Conservation (phyloP, 176 grass and related monocot genomes). For the Phoenix dactylifera region DNA sequence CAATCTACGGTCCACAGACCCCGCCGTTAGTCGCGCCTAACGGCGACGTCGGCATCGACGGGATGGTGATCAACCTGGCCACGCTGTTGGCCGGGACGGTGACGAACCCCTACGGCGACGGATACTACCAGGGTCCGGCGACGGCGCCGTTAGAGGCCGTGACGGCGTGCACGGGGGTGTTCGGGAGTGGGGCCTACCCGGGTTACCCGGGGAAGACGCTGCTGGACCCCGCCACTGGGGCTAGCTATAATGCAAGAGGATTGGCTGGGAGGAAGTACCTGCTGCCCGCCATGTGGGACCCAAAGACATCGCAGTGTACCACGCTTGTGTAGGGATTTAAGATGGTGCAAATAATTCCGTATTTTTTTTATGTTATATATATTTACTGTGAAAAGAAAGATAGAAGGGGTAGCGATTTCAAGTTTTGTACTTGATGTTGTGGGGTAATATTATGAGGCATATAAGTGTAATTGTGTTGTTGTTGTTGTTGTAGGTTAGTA, state of each 20-base stretch:
- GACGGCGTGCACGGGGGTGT: slow-evolving; percentile 52
- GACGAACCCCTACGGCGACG: slow-evolving; percentile 62
- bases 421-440: no score
- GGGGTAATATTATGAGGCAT: no score
- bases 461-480: no score
- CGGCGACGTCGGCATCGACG: slow-evolving; percentile 62
- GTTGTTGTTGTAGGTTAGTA: no score
- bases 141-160: slow-evolving; percentile 60
- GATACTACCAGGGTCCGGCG: slow-evolving; percentile 49
- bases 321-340: slow-evolving; percentile 32
- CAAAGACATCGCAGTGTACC: slow-evolving; percentile 44
- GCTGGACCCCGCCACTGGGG: slow-evolving; percentile 41
- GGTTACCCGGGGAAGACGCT: slow-evolving; percentile 43
- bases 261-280: slow-evolving; percentile 34
- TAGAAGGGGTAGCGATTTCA: neutral
- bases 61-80: slow-evolving; percentile 55
- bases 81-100: slow-evolving; percentile 40
- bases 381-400: slow-evolving; percentile 9
- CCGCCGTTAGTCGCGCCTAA: slow-evolving; percentile 52
- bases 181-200: slow-evolving; percentile 49
- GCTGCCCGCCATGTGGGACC: slow-evolving; percentile 78
- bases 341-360: neutral
- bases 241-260: slow-evolving; percentile 50
- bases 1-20: slow-evolving; percentile 42
- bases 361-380: slow-evolving; percentile 13